Percentiles rank a stretch among this genome's conserved stretches.
Evolutionary conservation across 352 stramenopile genomes (phyloP).

Genomic region (Phytophthora quininea): DNA sequence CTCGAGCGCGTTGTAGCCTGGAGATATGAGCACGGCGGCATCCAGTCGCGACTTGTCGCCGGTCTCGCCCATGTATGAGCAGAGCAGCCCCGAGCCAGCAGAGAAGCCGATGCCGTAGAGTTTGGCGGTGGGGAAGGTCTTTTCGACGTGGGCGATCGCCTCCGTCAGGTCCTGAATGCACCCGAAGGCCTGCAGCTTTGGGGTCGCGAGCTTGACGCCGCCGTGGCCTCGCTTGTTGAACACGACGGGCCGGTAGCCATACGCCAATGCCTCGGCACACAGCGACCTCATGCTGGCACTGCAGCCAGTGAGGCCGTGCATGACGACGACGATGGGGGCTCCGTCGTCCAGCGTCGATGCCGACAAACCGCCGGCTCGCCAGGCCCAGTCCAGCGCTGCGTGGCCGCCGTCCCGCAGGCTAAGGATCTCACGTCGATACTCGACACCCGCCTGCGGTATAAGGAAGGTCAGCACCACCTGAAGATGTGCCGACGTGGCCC

Average conservation of each 20-base stretch:
- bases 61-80: slow-evolving; percentile 75
- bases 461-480: slow-evolving; percentile 78
- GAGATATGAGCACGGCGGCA: slow-evolving; percentile 73
- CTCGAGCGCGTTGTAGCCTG: slow-evolving; percentile 76
- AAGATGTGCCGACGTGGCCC: slow-evolving; percentile 67
- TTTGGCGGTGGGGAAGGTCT: slow-evolving; percentile 44
- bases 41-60: slow-evolving; percentile 55
- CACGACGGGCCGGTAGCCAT: slow-evolving; percentile 78
- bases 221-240: slow-evolving; percentile 89
- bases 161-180: slow-evolving; percentile 61
- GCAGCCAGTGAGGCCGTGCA: slow-evolving; percentile 75
- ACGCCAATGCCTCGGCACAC: slow-evolving; percentile 60
- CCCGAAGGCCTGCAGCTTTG: slow-evolving; percentile 75
- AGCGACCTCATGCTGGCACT: slow-evolving; percentile 66
- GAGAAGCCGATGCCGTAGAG: slow-evolving; percentile 80
- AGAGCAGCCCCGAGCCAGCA: slow-evolving; percentile 68
- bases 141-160: slow-evolving; percentile 60
- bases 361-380: slow-evolving; percentile 45
- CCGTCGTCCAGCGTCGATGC: slow-evolving; percentile 23
- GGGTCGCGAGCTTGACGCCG: slow-evolving; percentile 60
- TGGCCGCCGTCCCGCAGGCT: slow-evolving; percentile 65
- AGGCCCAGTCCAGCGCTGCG: slow-evolving; percentile 61
- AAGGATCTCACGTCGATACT: slow-evolving; percentile 69
- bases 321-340: slow-evolving; percentile 63
- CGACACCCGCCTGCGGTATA: slow-evolving; percentile 55